phyloP scores from a whole-genome alignment of 805 yeast genomes.

The Monosporozyma siamensis region DNA sequence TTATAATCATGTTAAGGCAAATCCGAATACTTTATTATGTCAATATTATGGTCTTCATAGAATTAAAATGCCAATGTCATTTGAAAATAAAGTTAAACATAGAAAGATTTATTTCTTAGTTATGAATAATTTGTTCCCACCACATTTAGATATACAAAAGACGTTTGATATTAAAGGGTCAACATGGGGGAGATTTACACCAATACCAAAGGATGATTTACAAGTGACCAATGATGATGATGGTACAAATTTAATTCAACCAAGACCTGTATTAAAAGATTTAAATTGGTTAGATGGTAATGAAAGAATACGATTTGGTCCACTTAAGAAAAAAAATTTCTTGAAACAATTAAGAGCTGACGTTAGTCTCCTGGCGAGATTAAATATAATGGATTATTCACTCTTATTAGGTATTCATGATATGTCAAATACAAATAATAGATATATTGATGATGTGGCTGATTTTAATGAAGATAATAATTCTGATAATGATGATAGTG shows the following conservation, averaged over 20 bases:
- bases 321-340: constrained; percentile 49
- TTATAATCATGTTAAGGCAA: constrained; percentile 65
- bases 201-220: constrained; percentile 16
- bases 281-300: constrained; percentile 72
- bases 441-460: constrained; percentile 1
- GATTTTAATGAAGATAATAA: constrained; percentile 1
- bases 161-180: constrained; percentile 93
- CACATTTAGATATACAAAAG: constrained; percentile 74
- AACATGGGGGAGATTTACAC: constrained; percentile 65
- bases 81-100: constrained; percentile 32
- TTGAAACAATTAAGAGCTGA: constrained; percentile 66
- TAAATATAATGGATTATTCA: constrained; percentile 94
- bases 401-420: constrained; percentile 83
- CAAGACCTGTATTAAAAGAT: constrained; percentile 62
- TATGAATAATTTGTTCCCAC: constrained; percentile 95
- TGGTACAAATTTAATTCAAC: background rate
- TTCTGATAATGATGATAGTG: background rate
- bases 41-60: constrained; percentile 95
- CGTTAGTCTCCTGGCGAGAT: constrained; percentile 56
- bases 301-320: constrained; percentile 65
- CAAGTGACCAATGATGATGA: constrained; percentile 9
- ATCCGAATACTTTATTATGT: constrained; percentile 85
- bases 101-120: constrained; percentile 86
- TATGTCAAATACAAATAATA: constrained; percentile 43
- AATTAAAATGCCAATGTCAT: constrained; percentile 69